Conservation (phyloP, 225 moss, liverwort and hornwort species). For the Antitrichia curtipendula region DNA sequence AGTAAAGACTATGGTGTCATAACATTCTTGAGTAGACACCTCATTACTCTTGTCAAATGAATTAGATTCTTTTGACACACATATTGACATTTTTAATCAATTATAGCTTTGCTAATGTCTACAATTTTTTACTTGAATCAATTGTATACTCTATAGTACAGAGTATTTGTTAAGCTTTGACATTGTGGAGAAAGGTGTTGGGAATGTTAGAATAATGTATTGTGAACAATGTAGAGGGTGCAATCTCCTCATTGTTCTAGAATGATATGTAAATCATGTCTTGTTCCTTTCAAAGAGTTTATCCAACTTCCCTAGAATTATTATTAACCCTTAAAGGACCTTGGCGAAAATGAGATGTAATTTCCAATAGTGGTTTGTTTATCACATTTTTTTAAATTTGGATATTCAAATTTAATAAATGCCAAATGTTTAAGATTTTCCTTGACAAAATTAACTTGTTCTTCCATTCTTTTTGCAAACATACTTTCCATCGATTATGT, state of each 20-base stretch:
- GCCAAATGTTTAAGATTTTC: no score
- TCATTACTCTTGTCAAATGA: not conserved
- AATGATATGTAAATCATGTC: not conserved
- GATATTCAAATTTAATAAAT: not conserved
- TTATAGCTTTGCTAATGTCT: not conserved
- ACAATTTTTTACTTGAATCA: not conserved
- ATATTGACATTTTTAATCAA: not conserved
- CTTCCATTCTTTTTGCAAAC: not conserved
- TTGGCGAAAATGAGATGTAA: no score
- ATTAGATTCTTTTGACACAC: not conserved
- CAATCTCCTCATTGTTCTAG: fast-evolving
- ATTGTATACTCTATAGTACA: not conserved
- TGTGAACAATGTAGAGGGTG: not conserved
- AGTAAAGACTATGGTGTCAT: not conserved
- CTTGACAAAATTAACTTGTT: not conserved
- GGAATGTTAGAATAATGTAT: not conserved
- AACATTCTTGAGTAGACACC: not conserved
- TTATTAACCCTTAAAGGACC: not conserved
- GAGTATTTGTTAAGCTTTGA: not conserved
- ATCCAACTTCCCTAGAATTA: not conserved
- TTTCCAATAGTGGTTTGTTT: not conserved
- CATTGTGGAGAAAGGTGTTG: not conserved
- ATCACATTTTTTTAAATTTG: not conserved
- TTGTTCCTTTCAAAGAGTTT: not conserved
- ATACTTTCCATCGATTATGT: not conserved